phyloP scores from a whole-genome alignment of 345 rosid genomes.

The Atalantia buxifolia region DNA sequence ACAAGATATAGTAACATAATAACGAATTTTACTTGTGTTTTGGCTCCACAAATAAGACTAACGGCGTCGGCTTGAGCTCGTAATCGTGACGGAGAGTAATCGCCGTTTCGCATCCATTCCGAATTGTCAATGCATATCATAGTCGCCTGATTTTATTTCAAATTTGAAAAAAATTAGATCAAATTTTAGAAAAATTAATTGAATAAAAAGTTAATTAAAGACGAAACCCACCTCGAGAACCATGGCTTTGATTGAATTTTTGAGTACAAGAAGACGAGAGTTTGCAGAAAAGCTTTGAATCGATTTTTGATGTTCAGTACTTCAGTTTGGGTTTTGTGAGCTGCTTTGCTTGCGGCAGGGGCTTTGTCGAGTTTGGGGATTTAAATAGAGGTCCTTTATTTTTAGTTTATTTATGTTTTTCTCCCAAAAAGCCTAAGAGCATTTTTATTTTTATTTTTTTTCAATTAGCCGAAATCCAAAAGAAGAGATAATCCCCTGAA shows the following conservation, averaged over 20 bases:
- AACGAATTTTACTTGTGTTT: slow-evolving; percentile 53
- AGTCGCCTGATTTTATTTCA: slow-evolving; percentile 50
- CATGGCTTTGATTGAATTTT: slow-evolving; percentile 28
- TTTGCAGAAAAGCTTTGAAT: not conserved
- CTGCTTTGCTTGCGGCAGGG: not conserved
- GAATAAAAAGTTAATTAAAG: not conserved
- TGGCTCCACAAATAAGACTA: slow-evolving; percentile 70
- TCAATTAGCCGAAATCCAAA: no score
- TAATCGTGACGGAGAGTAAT: slow-evolving; percentile 65
- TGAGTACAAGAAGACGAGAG: not conserved
- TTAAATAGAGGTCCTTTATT: not conserved
- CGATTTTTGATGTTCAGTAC: not conserved
- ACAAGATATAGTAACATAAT: not conserved
- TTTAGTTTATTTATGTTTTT: not conserved
- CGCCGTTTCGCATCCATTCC: slow-evolving; percentile 91
- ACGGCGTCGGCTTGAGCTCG: slow-evolving; percentile 80
- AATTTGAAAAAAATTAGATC: not conserved
- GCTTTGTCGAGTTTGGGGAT: not conserved
- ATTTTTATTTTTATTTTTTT: no score
- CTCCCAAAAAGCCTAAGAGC: not conserved
- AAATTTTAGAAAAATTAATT: not conserved
- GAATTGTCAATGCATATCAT: slow-evolving; percentile 87
- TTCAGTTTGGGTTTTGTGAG: not conserved
- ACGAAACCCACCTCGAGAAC: slow-evolving; percentile 60
- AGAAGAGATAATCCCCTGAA: no score